These are phyloP conservation scores for Aspergillus bombycis DNA, from an alignment of 2,329 filamentous ascomycete species.

Conservation along the genomic window DNA sequence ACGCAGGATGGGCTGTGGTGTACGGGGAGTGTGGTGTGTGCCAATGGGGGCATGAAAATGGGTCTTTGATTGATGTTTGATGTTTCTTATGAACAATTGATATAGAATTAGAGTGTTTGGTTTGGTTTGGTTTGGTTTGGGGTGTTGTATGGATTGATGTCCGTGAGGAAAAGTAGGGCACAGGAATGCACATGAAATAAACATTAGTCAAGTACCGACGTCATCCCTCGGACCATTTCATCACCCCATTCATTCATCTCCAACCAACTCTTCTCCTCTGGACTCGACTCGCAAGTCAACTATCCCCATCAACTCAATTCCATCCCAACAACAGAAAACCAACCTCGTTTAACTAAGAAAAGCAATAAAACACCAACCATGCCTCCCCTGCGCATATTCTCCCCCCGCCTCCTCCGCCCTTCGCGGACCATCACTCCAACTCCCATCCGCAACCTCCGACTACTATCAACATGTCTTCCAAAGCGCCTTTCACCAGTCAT, in stretches of 20 bases:
- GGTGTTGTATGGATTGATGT: neutral
- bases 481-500: neutral
- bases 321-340: neutral
- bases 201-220: neutral
- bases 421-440: neutral
- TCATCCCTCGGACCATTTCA: neutral
- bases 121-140: neutral
- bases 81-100: neutral
- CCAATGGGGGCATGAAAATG: conserved; percentile 76
- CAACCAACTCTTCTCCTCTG: neutral
- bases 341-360: neutral
- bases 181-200: neutral
- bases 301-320: neutral
- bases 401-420: neutral
- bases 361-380: neutral
- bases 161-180: no score
- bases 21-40: conserved; percentile 77
- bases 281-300: neutral
- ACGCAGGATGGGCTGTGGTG: conserved; percentile 73
- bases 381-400: neutral
- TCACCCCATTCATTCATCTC: neutral
- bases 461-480: conserved; percentile 1
- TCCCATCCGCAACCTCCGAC: neutral
- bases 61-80: conserved; percentile 9
- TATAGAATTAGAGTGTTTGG: neutral